Conservation (phyloP, 2,329 filamentous ascomycete genomes). For the Raffaelea ambrosiae region DNA sequence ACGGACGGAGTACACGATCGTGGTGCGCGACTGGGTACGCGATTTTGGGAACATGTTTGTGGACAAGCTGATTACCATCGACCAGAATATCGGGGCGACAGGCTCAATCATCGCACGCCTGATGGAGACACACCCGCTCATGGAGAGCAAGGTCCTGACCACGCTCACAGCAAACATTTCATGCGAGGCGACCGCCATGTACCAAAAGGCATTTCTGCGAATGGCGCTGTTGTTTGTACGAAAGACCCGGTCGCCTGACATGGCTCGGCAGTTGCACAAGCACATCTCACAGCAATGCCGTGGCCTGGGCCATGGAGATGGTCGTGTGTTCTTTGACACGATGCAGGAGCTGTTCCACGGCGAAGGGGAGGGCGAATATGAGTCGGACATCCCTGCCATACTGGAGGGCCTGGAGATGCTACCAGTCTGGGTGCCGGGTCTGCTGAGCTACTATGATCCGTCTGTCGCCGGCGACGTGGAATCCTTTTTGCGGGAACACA, state of each 20-base stretch:
- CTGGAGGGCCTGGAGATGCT: constrained; percentile 20
- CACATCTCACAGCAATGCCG: constrained; percentile 36
- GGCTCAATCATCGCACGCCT: constrained; percentile 50
- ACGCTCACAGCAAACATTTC: constrained; percentile 47
- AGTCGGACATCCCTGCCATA: background rate
- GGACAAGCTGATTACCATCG: constrained; percentile 56
- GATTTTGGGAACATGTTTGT: constrained; percentile 43
- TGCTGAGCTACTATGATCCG: constrained; percentile 38
- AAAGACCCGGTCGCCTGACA: constrained; percentile 23
- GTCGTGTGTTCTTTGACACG: constrained; percentile 39
- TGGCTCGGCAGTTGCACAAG: constrained; percentile 29
- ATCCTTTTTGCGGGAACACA: constrained; percentile 30
- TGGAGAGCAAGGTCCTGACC: constrained; percentile 43
- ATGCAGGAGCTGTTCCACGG: constrained; percentile 24
- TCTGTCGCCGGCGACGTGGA: constrained; percentile 33
- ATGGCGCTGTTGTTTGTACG: constrained; percentile 43
- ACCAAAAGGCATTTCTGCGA: constrained; percentile 48
- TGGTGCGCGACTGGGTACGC: constrained; percentile 15
- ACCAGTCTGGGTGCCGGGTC: constrained; percentile 41
- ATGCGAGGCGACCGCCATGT: constrained; percentile 36
- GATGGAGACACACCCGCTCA: constrained; percentile 38
- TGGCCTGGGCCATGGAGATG: constrained; percentile 38
- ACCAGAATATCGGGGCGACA: constrained; percentile 45
- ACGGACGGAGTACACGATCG: constrained; percentile 8
- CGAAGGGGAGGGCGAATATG: background rate